Evolutionary conservation across 176 grass and related monocot genomes (phyloP).

Genomic region (Zea mays): DNA sequence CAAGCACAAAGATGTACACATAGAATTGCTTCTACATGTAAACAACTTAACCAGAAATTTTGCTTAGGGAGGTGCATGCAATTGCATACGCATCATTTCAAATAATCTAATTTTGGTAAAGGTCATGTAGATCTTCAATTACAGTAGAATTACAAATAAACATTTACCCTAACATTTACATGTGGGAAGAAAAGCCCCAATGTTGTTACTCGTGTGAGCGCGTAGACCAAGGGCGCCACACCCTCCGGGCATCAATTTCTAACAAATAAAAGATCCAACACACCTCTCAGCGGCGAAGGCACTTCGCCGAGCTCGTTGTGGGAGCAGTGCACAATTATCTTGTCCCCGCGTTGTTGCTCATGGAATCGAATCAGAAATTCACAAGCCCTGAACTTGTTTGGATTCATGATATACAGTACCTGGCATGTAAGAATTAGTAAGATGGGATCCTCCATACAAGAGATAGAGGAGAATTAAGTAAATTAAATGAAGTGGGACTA

Average conservation of each 20-base stretch:
- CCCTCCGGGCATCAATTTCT: neutral
- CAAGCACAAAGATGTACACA: neutral
- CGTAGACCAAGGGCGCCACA: neutral
- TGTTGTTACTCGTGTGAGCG: neutral
- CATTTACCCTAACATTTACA: too few relatives aligned
- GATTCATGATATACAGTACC: slow-evolving; percentile 40
- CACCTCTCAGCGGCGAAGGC: slow-evolving; percentile 67
- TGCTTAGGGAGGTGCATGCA: neutral
- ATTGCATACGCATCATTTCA: neutral
- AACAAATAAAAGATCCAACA: slow-evolving; percentile 9
- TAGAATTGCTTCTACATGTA: neutral
- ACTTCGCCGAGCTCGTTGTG: slow-evolving; percentile 44
- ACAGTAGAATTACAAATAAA: too few relatives aligned
- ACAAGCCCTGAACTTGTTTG: too few relatives aligned
- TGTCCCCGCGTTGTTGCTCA: too few relatives aligned
- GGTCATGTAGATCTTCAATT: neutral
- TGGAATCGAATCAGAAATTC: too few relatives aligned
- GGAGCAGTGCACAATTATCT: slow-evolving; percentile 54
- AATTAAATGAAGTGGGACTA: slow-evolving; percentile 4
- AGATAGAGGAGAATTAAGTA: neutral
- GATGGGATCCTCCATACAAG: slow-evolving; percentile 2
- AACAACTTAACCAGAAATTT: neutral
- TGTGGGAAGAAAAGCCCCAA: too few relatives aligned
- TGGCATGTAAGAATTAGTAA: slow-evolving; percentile 32
- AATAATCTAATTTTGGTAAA: neutral